Conservation (phyloP, 768 basidiomycete species). For the Trametes gibbosa region DNA sequence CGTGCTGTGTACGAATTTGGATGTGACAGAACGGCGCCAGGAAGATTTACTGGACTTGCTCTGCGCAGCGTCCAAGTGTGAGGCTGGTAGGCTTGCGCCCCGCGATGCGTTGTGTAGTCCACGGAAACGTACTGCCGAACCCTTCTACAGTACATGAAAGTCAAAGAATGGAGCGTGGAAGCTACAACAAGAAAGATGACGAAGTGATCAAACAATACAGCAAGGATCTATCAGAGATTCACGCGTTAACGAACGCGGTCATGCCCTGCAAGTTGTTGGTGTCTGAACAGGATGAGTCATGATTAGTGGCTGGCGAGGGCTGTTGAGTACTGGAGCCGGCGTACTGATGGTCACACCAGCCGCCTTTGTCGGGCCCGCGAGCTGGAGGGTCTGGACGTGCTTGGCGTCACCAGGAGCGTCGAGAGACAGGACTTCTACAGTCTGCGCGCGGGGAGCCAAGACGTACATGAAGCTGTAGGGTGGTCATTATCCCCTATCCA, state of each 20-base stretch:
- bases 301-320: not conserved
- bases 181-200: not conserved
- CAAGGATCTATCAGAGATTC: not conserved
- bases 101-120: not conserved
- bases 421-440: constrained; percentile 22
- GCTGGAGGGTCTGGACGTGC: not conserved
- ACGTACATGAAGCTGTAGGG: constrained; percentile 21
- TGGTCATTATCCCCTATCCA: not conserved
- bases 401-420: constrained; percentile 21
- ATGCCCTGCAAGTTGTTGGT: not conserved
- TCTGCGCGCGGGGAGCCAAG: constrained; percentile 5
- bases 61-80: not conserved
- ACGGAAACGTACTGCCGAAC: not conserved
- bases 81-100: too few species aligned
- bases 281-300: not conserved
- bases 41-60: too few species aligned
- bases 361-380: not conserved
- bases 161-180: not conserved
- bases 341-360: not conserved
- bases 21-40: too few species aligned
- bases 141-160: not conserved
- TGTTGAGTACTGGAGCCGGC: not conserved
- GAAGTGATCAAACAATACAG: not conserved
- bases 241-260: not conserved
- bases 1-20: too few species aligned